A percentile compares a stretch with the other conserved stretches of the same genome.
phyloP scores from a whole-genome alignment of 73 alveolate genomes.

The Paramecium pentaurelia region DNA sequence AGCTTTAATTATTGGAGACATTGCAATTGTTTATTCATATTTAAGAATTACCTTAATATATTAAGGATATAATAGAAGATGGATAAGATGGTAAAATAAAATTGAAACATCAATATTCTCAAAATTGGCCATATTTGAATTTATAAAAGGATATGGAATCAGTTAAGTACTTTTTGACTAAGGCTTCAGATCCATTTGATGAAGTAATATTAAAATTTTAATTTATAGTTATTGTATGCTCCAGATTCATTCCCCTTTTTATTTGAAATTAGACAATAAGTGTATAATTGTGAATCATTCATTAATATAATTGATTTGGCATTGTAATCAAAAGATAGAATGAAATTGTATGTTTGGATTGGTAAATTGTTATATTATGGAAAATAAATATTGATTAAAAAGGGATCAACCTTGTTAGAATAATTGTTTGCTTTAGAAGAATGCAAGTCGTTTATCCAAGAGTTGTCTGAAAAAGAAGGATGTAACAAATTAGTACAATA shows the following conservation, averaged over 20 bases:
- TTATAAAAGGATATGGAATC: slow-evolving; percentile 27
- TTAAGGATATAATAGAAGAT: neutral
- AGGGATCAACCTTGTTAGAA: neutral
- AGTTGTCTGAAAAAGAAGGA: neutral
- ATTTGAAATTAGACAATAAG: neutral
- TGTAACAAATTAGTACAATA: neutral
- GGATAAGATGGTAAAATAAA: neutral
- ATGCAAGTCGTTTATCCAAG: neutral
- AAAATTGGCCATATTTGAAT: neutral
- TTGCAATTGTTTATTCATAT: neutral
- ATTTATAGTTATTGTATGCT: neutral
- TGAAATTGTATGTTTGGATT: neutral
- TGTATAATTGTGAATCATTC: neutral
- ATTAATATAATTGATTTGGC: neutral
- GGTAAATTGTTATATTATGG: slow-evolving; percentile 1
- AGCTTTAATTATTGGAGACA: neutral
- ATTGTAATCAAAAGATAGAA: neutral
- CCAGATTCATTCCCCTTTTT: neutral
- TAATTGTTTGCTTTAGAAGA: neutral
- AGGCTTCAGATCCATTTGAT: neutral
- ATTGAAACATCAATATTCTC: neutral
- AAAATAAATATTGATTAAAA: neutral
- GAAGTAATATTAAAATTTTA: neutral
- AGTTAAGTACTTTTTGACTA: neutral
- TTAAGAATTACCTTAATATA: neutral